Base-by-base conservation (phyloP, 2,329 filamentous ascomycete species). In the Daldinia eschscholtzii region DNA sequence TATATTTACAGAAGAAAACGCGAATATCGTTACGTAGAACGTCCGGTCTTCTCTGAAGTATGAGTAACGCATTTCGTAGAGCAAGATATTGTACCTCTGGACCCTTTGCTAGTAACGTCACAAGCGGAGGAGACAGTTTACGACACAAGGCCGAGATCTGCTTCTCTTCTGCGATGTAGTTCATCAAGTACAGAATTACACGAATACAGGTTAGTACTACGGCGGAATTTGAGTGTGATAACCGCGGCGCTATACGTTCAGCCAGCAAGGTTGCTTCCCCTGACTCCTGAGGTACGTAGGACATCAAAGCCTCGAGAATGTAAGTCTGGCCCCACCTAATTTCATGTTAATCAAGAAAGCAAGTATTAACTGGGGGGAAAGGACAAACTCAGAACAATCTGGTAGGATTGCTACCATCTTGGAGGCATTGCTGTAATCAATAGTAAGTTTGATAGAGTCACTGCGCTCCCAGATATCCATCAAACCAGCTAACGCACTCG, bases 1-100 rank as follows among this genome's bases (percentile, higher is more conserved):
- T 99, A 82, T 99, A 99, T 85, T 99, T 99, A 89, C 96, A 99
- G 82, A 99, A 99, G 83, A 99, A 99, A 35, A 99, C 96, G 53
- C 96, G 90, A 70, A 99, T 98, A 80, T 99, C 96, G 80, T 98
- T 98, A 71, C 94, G 89, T 61, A 99, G 82, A 7, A 99, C 95
- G 76, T 98, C 96, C 0, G 96, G 96, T 63, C 95, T 88, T 75
- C 95, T 88, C 80, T 99, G 96, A 59, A 99, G 84, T 73, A 99
- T 99, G 13, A 99, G 85, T 1, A 99, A 86, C 0, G 96, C 96
- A 78, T 99, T 99, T 70, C 96, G 88, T 18, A 99, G 86, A 0
- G 96, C 96, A 6, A 99, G 87, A 78, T 99, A 99, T 79, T 99
- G 96, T n/a, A 99, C 96, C 79, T 99, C 96, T 0, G 96, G 93